A percentile compares a stretch with the other conserved stretches of the same genome.
phyloP scores from a whole-genome alignment of 441 rosid species.

The Pelargonium australe region DNA sequence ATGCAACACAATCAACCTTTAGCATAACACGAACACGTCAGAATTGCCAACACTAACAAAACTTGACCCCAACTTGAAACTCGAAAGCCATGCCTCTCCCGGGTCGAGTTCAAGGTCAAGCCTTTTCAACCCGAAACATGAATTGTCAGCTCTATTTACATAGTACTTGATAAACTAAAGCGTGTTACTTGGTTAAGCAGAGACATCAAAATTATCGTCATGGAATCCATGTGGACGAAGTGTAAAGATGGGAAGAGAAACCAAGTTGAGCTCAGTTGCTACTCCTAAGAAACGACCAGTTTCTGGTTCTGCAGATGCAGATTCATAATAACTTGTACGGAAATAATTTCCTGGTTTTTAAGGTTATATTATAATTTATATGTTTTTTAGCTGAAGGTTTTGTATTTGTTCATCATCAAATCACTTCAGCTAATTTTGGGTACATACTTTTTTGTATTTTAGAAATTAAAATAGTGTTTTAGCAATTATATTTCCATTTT shows the following conservation, averaged over 20 bases:
- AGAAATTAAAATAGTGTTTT: too few relatives aligned
- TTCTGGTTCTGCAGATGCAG: not conserved
- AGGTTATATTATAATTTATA: not conserved
- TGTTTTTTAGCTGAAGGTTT: too few relatives aligned
- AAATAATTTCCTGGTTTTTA: not conserved
- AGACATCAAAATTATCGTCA: constrained; percentile 14
- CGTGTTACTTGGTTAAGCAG: not conserved
- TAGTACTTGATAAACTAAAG: too few relatives aligned
- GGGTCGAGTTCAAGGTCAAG: too few relatives aligned
- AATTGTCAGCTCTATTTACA: constrained; percentile 1
- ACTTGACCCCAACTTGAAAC: too few relatives aligned
- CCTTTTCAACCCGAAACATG: constrained; percentile 20
- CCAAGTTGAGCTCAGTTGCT: not conserved
- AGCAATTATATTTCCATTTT: too few relatives aligned
- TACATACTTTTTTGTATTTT: too few relatives aligned
- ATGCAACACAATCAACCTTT: too few relatives aligned
- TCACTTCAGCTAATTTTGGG: too few relatives aligned
- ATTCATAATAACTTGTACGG: not conserved
- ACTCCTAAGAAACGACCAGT: not conserved
- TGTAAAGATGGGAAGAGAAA: constrained; percentile 26
- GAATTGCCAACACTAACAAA: too few relatives aligned
- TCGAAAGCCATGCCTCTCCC: too few relatives aligned
- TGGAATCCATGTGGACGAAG: constrained; percentile 25
- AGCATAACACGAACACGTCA: not conserved
- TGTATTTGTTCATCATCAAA: too few relatives aligned